Evolutionary conservation across 139 green algal species (phyloP).

Genomic region (Zygnema cylindricum): DNA sequence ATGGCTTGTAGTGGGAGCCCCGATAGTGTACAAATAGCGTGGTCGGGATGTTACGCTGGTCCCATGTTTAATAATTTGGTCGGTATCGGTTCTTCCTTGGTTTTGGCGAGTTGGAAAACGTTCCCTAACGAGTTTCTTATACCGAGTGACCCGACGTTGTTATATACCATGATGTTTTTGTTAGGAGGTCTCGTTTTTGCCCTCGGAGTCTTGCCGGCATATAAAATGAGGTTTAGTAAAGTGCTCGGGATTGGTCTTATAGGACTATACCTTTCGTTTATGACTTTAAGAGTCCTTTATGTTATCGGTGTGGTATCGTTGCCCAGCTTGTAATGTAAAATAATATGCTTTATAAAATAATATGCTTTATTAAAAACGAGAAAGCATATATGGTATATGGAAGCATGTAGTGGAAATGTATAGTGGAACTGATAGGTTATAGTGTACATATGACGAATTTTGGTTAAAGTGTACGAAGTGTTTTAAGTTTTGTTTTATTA

Average conservation of each 20-base stretch:
- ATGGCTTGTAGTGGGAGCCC: conserved; percentile 55
- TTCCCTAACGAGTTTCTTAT: conserved; percentile 28
- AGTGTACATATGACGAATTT: no score
- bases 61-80: conserved; percentile 71
- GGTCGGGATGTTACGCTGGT: conserved; percentile 66
- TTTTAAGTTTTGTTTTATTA: no score
- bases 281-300: conserved; percentile 27
- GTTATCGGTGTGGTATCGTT: conserved; percentile 36
- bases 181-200: conserved; percentile 29
- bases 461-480: no score
- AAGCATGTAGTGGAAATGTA: no score
- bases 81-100: conserved; percentile 57
- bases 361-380: no score
- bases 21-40: conserved; percentile 61
- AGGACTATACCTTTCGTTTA: conserved; percentile 38
- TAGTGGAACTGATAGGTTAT: no score
- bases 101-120: conserved; percentile 31
- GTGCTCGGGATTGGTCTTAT: conserved; percentile 43
- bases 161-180: conserved; percentile 47
- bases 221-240: conserved; percentile 22
- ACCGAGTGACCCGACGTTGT: conserved; percentile 36
- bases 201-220: conserved; percentile 16
- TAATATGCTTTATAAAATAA: conserved; percentile 1
- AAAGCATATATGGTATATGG: no score
- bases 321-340: background rate